Evolutionary conservation across 352 stramenopile species (phyloP).

Genomic region (Globisporangium cylindrosporum): DNA sequence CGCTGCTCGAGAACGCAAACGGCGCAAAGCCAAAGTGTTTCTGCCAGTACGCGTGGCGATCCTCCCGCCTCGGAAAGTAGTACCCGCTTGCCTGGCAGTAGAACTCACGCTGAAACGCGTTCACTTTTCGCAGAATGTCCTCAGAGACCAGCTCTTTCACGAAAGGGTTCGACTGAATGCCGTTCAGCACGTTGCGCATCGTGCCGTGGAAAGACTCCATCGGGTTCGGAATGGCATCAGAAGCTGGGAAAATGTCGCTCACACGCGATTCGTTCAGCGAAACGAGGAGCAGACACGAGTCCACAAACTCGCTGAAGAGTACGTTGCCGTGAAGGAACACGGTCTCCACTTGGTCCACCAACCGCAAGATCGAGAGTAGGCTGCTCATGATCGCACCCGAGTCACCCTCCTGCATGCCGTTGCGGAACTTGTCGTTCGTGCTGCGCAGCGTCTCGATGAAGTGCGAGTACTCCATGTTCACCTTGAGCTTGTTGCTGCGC

Average conservation of each 20-base stretch:
- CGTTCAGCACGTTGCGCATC: conserved; percentile 68
- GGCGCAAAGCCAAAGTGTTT: conserved; percentile 66
- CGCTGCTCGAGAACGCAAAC: conserved; percentile 18
- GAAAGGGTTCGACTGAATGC: conserved; percentile 61
- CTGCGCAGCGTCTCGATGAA: conserved; percentile 73
- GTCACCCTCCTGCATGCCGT: conserved; percentile 50
- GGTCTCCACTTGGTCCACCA: conserved; percentile 74
- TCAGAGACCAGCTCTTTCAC: conserved; percentile 60
- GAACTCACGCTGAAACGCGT: conserved; percentile 52
- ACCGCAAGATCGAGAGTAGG: conserved; percentile 54
- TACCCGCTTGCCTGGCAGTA: conserved; percentile 77
- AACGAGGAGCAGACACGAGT: conserved; percentile 50
- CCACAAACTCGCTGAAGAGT: conserved; percentile 57
- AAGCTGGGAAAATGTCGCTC: conserved; percentile 36
- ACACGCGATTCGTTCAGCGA: conserved; percentile 41
- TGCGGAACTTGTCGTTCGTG: conserved; percentile 63
- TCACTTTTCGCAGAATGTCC: conserved; percentile 52
- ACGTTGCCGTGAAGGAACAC: conserved; percentile 70
- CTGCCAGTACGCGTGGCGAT: conserved; percentile 54
- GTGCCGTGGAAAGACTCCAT: conserved; percentile 78
- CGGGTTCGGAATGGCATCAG: conserved; percentile 59
- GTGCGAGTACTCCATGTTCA: conserved; percentile 73
- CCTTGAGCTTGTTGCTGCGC: conserved; percentile 68
- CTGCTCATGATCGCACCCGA: conserved; percentile 59
- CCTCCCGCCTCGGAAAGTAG: conserved; percentile 52